A percentile compares a stretch with the other conserved stretches of the same genome.
phyloP scores from a whole-genome alignment of 768 basidiomycete species.

The Hygrophorus pudorinus region DNA sequence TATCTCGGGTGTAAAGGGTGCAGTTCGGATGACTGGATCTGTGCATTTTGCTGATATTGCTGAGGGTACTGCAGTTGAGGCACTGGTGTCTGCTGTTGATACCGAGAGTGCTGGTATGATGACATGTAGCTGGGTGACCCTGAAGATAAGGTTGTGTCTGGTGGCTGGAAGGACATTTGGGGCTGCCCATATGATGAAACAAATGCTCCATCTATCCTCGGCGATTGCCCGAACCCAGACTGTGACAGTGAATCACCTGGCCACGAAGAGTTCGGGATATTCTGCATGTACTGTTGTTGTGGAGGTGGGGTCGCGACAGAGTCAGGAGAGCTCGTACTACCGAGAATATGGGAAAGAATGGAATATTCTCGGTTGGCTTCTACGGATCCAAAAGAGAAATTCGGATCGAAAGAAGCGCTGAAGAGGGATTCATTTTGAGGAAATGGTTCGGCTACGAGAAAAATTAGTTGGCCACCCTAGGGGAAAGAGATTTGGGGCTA shows the following conservation, averaged over 20 bases:
- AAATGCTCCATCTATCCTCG: constrained; percentile 15
- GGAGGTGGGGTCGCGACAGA: constrained; percentile 29
- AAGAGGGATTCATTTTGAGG: constrained; percentile 51
- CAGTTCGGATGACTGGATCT: constrained; percentile 20
- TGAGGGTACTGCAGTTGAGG: constrained; percentile 29
- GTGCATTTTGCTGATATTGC: constrained; percentile 10
- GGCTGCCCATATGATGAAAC: constrained; percentile 24
- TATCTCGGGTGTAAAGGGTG: constrained; percentile 46
- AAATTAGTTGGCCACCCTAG: constrained; percentile 4
- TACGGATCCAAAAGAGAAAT: constrained; percentile 71
- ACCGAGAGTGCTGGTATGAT: constrained; percentile 31
- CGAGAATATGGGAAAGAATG: constrained; percentile 86
- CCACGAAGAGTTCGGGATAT: constrained; percentile 31
- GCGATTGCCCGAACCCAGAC: constrained; percentile 9
- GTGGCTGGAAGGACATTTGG: constrained; percentile 26
- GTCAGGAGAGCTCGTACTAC: constrained; percentile 55
- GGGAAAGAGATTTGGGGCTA: neutral
- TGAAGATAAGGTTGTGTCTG: constrained; percentile 24
- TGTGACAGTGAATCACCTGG: constrained; percentile 26
- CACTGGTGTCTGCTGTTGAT: constrained; percentile 20
- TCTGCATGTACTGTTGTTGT: constrained; percentile 23
- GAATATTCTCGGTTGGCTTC: constrained; percentile 93
- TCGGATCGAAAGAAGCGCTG: constrained; percentile 49
- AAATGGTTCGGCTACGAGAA: constrained; percentile 38
- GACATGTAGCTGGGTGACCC: constrained; percentile 33